Evolutionary conservation across 805 yeast genomes (phyloP).

Genomic region (Pichia exigua): DNA sequence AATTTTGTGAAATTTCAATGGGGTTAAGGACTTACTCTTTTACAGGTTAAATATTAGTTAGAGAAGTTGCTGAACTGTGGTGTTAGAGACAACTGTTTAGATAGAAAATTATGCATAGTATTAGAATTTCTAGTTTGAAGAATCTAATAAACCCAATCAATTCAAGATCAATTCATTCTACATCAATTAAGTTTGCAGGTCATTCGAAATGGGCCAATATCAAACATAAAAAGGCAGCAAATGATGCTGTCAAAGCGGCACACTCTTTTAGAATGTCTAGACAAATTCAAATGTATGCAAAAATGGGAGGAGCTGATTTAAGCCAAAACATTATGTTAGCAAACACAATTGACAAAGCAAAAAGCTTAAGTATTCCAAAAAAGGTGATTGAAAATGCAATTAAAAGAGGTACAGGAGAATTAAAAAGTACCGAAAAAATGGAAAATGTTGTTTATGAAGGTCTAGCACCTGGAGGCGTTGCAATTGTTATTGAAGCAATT

Average conservation of each 20-base stretch:
- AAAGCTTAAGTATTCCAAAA: constrained; percentile 68
- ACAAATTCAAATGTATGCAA: constrained; percentile 68
- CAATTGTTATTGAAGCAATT: constrained; percentile 74
- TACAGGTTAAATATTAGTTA: no score
- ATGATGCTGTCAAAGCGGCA: constrained; percentile 71
- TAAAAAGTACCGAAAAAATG: constrained; percentile 35
- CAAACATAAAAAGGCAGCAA: constrained; percentile 88
- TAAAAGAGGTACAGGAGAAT: constrained; percentile 72
- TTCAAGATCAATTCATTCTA: constrained; percentile 3
- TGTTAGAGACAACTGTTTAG: not conserved
- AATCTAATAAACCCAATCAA: not conserved
- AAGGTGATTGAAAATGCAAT: constrained; percentile 83
- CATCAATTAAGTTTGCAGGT: constrained; percentile 43
- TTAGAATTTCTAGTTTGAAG: not conserved
- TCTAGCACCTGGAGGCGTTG: constrained; percentile 87
- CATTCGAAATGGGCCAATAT: constrained; percentile 96
- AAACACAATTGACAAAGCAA: constrained; percentile 72
- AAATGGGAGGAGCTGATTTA: constrained; percentile 64
- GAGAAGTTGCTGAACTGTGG: no score
- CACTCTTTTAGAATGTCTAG: constrained; percentile 64
- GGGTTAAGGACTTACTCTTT: not conserved
- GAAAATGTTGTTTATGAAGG: constrained; percentile 74
- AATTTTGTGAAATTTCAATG: not conserved
- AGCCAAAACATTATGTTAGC: constrained; percentile 51
- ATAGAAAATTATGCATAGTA: not conserved